phyloP scores from a whole-genome alignment of 2,329 filamentous ascomycete species.

The Orbilia oligospora region DNA sequence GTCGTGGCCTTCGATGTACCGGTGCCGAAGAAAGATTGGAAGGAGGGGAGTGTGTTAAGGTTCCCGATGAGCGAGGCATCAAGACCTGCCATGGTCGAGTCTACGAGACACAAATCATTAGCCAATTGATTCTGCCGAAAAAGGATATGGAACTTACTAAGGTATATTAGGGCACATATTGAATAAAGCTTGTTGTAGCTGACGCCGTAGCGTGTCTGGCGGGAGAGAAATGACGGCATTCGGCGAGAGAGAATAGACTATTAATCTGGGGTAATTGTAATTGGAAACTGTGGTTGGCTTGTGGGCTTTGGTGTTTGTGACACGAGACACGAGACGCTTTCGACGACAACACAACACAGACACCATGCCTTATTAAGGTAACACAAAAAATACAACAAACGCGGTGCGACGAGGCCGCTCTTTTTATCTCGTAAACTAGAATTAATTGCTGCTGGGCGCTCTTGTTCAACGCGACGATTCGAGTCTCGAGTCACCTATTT shows the following conservation, averaged over 20 bases:
- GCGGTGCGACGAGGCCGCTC: too few species aligned
- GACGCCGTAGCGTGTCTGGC: slow-evolving; percentile 56
- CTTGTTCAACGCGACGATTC: too few species aligned
- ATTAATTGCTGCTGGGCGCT: too few species aligned
- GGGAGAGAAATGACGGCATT: slow-evolving; percentile 47
- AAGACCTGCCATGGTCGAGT: slow-evolving; percentile 73
- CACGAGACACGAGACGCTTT: neutral
- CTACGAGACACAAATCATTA: slow-evolving; percentile 15
- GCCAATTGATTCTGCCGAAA: neutral
- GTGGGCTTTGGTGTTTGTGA: slow-evolving; percentile 9
- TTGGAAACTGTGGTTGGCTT: neutral
- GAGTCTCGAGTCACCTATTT: too few species aligned
- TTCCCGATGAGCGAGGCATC: slow-evolving; percentile 72
- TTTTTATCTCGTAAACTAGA: too few species aligned
- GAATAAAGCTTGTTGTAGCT: slow-evolving; percentile 55
- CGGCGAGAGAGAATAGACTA: neutral
- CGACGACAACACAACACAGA: slow-evolving; percentile 10
- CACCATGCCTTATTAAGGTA: too few species aligned
- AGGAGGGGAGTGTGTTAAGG: slow-evolving; percentile 72
- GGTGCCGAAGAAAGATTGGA: slow-evolving; percentile 70
- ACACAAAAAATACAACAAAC: too few species aligned
- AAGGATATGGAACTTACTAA: slow-evolving; percentile 26
- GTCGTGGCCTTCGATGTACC: slow-evolving; percentile 69
- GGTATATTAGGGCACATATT: slow-evolving; percentile 57
- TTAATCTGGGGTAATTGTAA: slow-evolving; percentile 33